Conservation (phyloP, 768 basidiomycete species). For the Suillus luteus region DNA sequence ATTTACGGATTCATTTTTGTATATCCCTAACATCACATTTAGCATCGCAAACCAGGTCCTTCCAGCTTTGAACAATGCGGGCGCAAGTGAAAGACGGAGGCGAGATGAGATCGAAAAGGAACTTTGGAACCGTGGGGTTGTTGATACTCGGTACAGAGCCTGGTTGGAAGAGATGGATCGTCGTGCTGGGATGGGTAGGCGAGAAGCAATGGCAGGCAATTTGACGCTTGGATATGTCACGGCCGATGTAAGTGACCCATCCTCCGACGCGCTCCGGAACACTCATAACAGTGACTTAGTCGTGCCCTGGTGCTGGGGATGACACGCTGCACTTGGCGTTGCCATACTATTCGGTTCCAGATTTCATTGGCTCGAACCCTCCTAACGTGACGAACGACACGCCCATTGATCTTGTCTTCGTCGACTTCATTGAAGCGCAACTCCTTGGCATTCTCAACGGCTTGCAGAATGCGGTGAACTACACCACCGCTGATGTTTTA, state of each 20-base stretch:
- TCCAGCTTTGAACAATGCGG: constrained; percentile 50
- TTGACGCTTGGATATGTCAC: constrained; percentile 79
- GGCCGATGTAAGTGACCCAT: constrained; percentile 48
- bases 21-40: constrained; percentile 55
- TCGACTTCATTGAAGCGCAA: constrained; percentile 62
- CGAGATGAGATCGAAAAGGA: constrained; percentile 26
- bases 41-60: constrained; percentile 55
- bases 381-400: constrained; percentile 52
- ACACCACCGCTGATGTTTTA: constrained; percentile 50
- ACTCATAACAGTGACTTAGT: constrained; percentile 34
- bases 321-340: constrained; percentile 67
- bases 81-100: constrained; percentile 38
- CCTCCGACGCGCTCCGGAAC: background rate
- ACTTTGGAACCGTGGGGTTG: constrained; percentile 46
- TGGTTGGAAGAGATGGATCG: constrained; percentile 64
- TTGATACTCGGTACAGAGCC: constrained; percentile 48
- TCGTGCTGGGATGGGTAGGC: constrained; percentile 37
- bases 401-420: constrained; percentile 73
- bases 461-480: constrained; percentile 51
- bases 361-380: constrained; percentile 58
- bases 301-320: constrained; percentile 76
- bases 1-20: constrained; percentile 65
- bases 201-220: constrained; percentile 42
- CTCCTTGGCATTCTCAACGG: constrained; percentile 57
- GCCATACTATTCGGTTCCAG: constrained; percentile 53